These are phyloP conservation scores for Pseudogymnoascus sp. DNA, from an alignment of 2,329 filamentous ascomycete genomes.

Conservation along the genomic window DNA sequence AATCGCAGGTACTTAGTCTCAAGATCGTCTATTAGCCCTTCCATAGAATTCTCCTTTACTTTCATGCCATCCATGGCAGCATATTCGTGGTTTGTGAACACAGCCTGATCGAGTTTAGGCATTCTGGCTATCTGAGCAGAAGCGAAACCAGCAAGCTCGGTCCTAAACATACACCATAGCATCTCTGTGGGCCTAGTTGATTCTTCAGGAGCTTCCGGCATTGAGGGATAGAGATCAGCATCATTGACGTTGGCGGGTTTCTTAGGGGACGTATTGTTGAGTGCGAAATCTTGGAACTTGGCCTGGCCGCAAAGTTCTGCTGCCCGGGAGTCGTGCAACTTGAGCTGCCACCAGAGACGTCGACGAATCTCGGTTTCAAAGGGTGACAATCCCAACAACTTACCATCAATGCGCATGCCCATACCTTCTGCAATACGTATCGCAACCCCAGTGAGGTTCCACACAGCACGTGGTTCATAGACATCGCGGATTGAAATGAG, in stretches of 20 bases:
- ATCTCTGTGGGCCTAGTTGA: conserved; percentile 48
- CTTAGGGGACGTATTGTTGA: conserved; percentile 28
- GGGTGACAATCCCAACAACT: conserved; percentile 44
- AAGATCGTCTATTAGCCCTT: conserved; percentile 27
- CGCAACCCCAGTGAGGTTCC: conserved; percentile 52
- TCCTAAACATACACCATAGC: conserved; percentile 20
- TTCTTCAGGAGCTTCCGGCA: conserved; percentile 41
- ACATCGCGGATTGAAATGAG: conserved; percentile 26
- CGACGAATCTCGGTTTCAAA: conserved; percentile 62
- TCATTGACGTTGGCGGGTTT: conserved; percentile 52
- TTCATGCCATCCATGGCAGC: conserved; percentile 9
- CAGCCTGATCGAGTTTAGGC: conserved; percentile 2
- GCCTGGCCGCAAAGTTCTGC: conserved; percentile 22
- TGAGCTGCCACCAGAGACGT: conserved; percentile 57
- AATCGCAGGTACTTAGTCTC: conserved; percentile 31
- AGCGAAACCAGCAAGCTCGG: conserved; percentile 12
- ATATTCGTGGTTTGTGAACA: conserved; percentile 13
- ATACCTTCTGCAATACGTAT: conserved; percentile 59
- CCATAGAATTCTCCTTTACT: conserved; percentile 10
- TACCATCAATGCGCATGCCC: conserved; percentile 56
- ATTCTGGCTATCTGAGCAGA: conserved; percentile 8
- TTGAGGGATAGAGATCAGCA: conserved; percentile 45
- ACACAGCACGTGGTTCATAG: conserved; percentile 50
- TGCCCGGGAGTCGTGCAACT: conserved; percentile 21
- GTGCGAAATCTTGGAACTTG: conserved; percentile 18